Base-by-base conservation (phyloP, 345 rosid species). In the Lumnitzera littorea region DNA sequence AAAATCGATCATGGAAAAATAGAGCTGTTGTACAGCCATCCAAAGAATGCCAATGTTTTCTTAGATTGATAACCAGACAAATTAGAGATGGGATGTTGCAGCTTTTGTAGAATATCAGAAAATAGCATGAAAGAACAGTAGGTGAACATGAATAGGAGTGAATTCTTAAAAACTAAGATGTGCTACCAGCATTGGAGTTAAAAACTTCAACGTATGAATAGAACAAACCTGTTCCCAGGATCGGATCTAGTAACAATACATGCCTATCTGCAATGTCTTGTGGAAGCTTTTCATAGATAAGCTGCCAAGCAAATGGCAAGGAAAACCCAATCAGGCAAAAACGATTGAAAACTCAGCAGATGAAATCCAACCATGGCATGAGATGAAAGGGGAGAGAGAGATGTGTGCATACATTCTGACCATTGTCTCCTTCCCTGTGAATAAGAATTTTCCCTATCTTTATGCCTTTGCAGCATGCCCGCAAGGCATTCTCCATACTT, bases 391-490 rank as follows among this genome's bases (percentile, higher is more conserved):
- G 59, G 52, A 3, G 31, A 12, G n/a, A 48, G 24, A 49, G 48
- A 59, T 46, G 43, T 27, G 15, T 13, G 27, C 51, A 55, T 55
- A 94, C 99, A 75, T 94, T 88, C 73, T 94, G 95, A 62, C 99
- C 99, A 41, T 94, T 86, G 81, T 94, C 97, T 3, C 97, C 97
- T 83, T 90, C 99, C 64, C 99, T 82, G 62, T 94, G 99, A 71
- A 94, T 94, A 49, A 94, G 86, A 60, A 94, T 90, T 76, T 90
- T 94, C 69, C 97, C 99, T 13, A 94, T 84, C 74, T 94, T 90
- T 81, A 94, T 90, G 58, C 96, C 97, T 75, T 94, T 94, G 76
- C 97, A 94, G 66, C 99, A 94, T 43, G 99, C 99, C 56, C 99
- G 84, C 72, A 90, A 69, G 54, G 99, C 99, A 71, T 94, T 94